Evolutionary conservation across 2,329 filamentous ascomycete genomes (phyloP), one percentile per base, ranked within the genome.

Genomic region (Colletotrichum lini): DNA sequence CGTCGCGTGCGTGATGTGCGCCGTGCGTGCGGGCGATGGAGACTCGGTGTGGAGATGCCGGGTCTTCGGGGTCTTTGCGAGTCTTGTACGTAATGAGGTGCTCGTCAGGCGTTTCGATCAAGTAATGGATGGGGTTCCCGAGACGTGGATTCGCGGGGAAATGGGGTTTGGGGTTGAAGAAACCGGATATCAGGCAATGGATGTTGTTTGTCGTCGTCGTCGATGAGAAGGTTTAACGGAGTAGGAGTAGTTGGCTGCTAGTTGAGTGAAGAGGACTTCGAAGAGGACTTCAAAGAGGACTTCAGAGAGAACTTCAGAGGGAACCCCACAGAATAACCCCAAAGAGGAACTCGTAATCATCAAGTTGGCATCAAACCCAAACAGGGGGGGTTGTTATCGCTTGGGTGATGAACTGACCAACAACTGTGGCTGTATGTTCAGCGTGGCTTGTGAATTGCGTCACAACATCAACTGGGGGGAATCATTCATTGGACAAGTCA

Each of bases 101-200:
- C 2, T 15, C 15, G 38, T 42, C 15, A 58, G 44, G n/a, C 18
- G 57, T 68, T 71, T 71, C n/a, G 54, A 56, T 71, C 65, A 68
- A 71, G 65, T 68, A 71, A 68, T 59, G 40, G 65, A 71, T 71
- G 68, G 65, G 54, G 68, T 60, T 44, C 26, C 47, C 8, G n/a
- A 63, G 38, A 47, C 68, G 68, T 71, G 68, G 68, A 71, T 71
- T 71, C 65, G 68, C 68, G 68, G 68, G 68, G 68, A 64, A 67
- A 68, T 42, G 59, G 44, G 8, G 18, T 65, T 26, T 26, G 66
- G 56, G 66, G 54, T 45, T 59, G 35, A 40, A 35, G 35, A 21
- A 21, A 38, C 23, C 23, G 42, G 30, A 26, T 18, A 50, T 35
- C 9, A 21, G 26, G 26, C 30, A 50, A n/a, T 26, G 16, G 44